A percentile compares a stretch with the other conserved stretches of the same genome.
Conservation (phyloP, 2,329 filamentous ascomycete species). For the Nigrospora osmanthi region DNA sequence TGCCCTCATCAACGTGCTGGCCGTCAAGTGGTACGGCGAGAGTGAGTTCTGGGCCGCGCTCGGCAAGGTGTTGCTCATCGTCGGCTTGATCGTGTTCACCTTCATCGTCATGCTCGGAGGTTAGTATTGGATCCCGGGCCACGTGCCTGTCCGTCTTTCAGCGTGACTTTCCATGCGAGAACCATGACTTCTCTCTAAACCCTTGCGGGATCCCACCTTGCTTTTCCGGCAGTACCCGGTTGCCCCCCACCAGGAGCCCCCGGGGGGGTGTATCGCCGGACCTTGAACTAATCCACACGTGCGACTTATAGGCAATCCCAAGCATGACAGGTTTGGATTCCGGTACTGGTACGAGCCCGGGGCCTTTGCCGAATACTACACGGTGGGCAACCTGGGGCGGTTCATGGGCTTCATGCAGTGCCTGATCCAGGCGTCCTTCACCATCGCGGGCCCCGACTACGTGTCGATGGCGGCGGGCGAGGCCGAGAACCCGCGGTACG, state of each 20-base stretch:
- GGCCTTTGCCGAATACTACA: slow-evolving; percentile 60
- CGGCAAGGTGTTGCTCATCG: slow-evolving; percentile 64
- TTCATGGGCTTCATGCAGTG: slow-evolving; percentile 73
- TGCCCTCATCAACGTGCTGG: slow-evolving; percentile 59
- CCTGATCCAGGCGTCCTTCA: slow-evolving; percentile 63
- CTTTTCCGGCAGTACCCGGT: too few species aligned
- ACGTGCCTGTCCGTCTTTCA: too few species aligned
- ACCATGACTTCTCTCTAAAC: too few species aligned
- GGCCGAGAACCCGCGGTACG: slow-evolving; percentile 59
- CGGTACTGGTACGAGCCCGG: slow-evolving; percentile 61
- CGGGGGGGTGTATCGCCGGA: too few species aligned
- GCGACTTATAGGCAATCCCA: slow-evolving; percentile 52
- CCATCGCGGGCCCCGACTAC: slow-evolving; percentile 53
- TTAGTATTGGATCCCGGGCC: too few species aligned
- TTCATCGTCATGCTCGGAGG: slow-evolving; percentile 72
- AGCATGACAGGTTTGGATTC: slow-evolving; percentile 66
- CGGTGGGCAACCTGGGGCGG: slow-evolving; percentile 56
- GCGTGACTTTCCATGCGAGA: too few species aligned
- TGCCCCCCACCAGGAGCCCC: too few species aligned
- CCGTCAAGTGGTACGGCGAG: slow-evolving; percentile 69
- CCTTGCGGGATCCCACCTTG: too few species aligned
- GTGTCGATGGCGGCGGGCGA: slow-evolving; percentile 59
- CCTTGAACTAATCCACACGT: too few species aligned
- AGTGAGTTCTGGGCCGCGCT: slow-evolving; percentile 69
- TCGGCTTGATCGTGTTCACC: slow-evolving; percentile 67